Conservation (phyloP, 257 asterid species). For the Ocimum tenuiflorum region DNA sequence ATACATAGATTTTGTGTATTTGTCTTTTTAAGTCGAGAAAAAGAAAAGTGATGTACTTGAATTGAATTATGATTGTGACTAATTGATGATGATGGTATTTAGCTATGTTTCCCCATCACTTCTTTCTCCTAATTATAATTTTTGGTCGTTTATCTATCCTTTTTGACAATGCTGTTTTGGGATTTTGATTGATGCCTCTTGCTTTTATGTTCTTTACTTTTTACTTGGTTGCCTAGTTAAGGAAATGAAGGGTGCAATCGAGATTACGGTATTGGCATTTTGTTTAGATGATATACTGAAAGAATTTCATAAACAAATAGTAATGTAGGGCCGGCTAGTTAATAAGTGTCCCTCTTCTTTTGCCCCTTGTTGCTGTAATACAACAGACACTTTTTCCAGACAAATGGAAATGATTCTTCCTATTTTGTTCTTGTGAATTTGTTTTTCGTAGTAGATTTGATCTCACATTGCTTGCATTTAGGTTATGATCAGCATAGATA, state of each 20-base stretch:
- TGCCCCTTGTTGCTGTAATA: neutral
- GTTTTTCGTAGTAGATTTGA: neutral
- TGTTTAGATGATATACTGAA: neutral
- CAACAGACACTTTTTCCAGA: neutral
- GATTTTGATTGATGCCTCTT: neutral
- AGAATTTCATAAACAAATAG: neutral
- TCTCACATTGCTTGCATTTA: neutral
- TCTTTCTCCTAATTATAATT: slow-evolving; percentile 1
- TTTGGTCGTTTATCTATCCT: neutral
- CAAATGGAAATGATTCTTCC: neutral
- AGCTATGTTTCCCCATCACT: neutral
- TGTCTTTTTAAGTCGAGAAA: slow-evolving; percentile 16
- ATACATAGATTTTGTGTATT: slow-evolving; percentile 15
- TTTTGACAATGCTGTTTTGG: neutral
- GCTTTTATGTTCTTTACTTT: neutral
- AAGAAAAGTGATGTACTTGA: slow-evolving; percentile 8
- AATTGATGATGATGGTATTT: slow-evolving; percentile 4
- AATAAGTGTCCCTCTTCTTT: neutral
- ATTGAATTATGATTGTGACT: slow-evolving; percentile 19
- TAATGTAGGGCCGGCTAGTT: neutral
- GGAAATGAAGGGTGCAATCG: no score
- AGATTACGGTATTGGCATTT: neutral
- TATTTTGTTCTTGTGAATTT: neutral
- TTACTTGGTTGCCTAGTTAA: neutral
- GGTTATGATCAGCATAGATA: neutral